Base-by-base conservation (phyloP, 192 early-diverging fungal genomes). In the Gamsiella multidivaricata region DNA sequence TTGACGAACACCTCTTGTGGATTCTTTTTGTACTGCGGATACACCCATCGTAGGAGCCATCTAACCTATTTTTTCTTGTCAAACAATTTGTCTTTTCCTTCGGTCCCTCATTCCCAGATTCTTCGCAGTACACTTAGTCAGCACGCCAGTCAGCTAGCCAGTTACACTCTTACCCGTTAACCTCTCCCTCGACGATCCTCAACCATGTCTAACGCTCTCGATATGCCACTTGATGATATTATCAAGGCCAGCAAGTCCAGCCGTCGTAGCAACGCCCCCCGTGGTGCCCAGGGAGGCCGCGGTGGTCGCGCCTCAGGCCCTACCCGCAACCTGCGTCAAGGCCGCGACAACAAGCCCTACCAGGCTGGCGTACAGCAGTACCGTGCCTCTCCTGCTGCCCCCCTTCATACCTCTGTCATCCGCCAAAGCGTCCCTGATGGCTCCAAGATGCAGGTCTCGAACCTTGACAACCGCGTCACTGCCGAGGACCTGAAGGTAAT, bases 371-470 rank as follows among this genome's bases (percentile, higher is more conserved):
- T 25, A n/a, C 81, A 72, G 50, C 76, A 69, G 18, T 71, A 61
- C 61, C 68, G 64, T 17, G 56, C 22, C 31, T 15, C 61, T 45
- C 65, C 64, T 12, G 42, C 37, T 3, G 65, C 74, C 11, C 61
- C 74, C 26, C 65, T 78, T 23, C 65, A 58, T 54, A 78, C 65
- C 5, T 59, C 74, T 10, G 66, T 61, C 47, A 47, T 78, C 31
- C 74, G 74, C 61, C 65, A 78, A 61, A 68, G 51, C 31, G 61
- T 41, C 36, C 75, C 76, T 23, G 80, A 84, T 63, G 83, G 83
- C 51, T 81, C 80, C 54, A 84, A 86, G 74, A 85, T 87, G 49
- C 74, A 86, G 60, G 81, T 87, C 60, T 85, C 85, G 32, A 86
- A 87, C 81, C 83, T 87, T 46, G 85, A 83, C 60, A 72, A 80